Base-by-base conservation (phyloP, 352 stramenopile species). In the Phytopythium aichiense region DNA sequence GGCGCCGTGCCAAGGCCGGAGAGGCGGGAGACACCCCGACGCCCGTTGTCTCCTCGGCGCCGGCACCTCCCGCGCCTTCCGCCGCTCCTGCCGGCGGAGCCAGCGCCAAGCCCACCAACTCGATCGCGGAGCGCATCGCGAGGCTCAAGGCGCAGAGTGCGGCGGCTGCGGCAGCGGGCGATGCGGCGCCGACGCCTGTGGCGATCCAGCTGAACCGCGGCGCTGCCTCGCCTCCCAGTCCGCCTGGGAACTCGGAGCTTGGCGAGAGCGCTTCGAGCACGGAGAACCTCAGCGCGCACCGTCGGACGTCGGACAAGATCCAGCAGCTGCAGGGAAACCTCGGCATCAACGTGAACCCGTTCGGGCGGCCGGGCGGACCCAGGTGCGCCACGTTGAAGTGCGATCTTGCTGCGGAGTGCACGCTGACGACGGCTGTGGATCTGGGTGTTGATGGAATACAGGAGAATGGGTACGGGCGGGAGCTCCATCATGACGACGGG, bases 271-370 rank as follows among this genome's bases (percentile, higher is more conserved):
- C 58, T 30, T 55, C 61, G 0, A 68, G 63, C 35, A 43, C 18
- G 55, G 56, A 77, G 65, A 75, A 73, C 51, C 64, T 64, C 38
- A 56, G 63, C 38, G 16, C 13, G 25, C 7, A 23, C 45, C 64
- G 62, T 28, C 69, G 66, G 22, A 62, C 78, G 55, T 76, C 76
- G 37, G 74, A 76, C 62, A 77, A 81, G 55, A 93, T 95, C 64
- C 76, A 89, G 56, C 74, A 91, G 58, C 60, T 95, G 9, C 84
- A 95, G 66, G 84, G 84, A 7, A 93, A 69, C 65, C 61, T 93
- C n/a, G 87, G 79, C 5, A 90, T 95, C 63, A 91, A 91, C 61
- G 75, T 95, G 53, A 95, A 94, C 67, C 77, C 84, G 7, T 95
- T 95, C 56, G 70, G 67, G 46, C 76, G 83, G 38, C 64, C 79